Base-by-base conservation (phyloP, 257 asterid genomes). In the Solanum chmielewskii region DNA sequence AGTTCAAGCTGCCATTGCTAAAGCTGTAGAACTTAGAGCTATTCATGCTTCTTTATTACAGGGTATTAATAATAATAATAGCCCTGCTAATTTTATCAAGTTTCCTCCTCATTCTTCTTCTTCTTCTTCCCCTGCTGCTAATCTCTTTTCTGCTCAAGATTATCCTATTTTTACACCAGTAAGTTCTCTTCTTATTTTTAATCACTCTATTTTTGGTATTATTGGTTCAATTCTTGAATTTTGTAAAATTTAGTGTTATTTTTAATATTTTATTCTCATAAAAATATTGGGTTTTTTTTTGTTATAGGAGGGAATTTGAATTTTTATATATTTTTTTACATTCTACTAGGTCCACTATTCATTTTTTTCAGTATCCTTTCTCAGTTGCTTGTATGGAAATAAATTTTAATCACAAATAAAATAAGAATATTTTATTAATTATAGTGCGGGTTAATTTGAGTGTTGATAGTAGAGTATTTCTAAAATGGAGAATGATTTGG, bases 81-180 rank as follows among this genome's bases (percentile, higher is more conserved):
- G 95, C 92, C 94, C 98, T 16, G 87, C 91, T 47, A 89, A 80
- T 81, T 76, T 88, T 80, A 90, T 89, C 76, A 89, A 89, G 52
- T 87, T 93, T 31, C 87, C 95, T 71, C 86, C 95, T 31, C 87
- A 95, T 75, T 87, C 95, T 64, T 93, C 98, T 68, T 96, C 99
- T 71, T 92, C 90, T 83, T 91, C 66, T 11, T 8, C 68, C 68
- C 68, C 68, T 59, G 68, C 95, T 42, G 92, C 90, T 87, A 92
- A 90, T 89, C 93, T 20, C 68, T 88, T 97, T 20, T 94, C 98
- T 33, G 95, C 99, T 0, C 98, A 94, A 56, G 99, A 95, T 83
- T 97, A 95, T 89, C 99, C 98, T 23, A 96, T 95, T 92, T 97
- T 97, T 27, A 95, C 98, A 76, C 99, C 98, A 4, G 98, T 97